Evolutionary conservation across 2,329 filamentous ascomycete genomes (phyloP).

Genomic region (Lithohypha guttulata): DNA sequence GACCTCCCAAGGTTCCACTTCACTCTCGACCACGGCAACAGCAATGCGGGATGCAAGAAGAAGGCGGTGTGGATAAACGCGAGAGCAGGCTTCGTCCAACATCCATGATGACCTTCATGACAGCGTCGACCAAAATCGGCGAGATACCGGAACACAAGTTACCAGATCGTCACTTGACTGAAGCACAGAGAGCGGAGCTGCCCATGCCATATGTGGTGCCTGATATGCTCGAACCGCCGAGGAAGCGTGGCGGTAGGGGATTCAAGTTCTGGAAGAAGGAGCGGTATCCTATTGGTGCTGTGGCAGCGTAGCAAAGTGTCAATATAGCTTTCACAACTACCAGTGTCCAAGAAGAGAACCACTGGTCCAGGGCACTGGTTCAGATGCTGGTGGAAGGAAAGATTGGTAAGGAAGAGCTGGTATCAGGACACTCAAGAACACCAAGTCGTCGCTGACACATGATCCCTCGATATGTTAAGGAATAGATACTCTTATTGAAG

Average conservation of each 20-base stretch:
- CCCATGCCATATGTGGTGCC: constrained; percentile 15
- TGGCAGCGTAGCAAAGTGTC: background rate
- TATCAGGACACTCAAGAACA: no score
- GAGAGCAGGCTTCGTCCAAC: constrained; percentile 11
- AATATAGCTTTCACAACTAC: no score
- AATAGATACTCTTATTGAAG: no score
- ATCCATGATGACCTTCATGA: constrained; percentile 41
- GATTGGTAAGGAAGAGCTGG: no score
- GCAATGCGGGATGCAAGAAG: background rate
- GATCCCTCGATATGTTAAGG: no score
- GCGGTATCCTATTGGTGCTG: background rate
- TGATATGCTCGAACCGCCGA: constrained; percentile 12
- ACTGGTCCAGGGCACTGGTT: no score
- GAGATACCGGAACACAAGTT: constrained; percentile 34
- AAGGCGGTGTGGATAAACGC: background rate
- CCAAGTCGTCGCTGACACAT: no score
- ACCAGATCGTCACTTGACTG: constrained; percentile 8
- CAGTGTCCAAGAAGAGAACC: no score
- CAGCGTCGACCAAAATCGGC: constrained; percentile 57
- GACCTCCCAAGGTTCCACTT: constrained; percentile 14
- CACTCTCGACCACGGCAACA: constrained; percentile 6
- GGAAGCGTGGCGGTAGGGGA: constrained; percentile 14
- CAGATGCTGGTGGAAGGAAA: no score
- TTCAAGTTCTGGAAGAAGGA: constrained; percentile 20
- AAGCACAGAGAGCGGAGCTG: constrained; percentile 7